Evolutionary conservation across 768 basidiomycete genomes (phyloP).

Genomic region (Trametes gibbosa): DNA sequence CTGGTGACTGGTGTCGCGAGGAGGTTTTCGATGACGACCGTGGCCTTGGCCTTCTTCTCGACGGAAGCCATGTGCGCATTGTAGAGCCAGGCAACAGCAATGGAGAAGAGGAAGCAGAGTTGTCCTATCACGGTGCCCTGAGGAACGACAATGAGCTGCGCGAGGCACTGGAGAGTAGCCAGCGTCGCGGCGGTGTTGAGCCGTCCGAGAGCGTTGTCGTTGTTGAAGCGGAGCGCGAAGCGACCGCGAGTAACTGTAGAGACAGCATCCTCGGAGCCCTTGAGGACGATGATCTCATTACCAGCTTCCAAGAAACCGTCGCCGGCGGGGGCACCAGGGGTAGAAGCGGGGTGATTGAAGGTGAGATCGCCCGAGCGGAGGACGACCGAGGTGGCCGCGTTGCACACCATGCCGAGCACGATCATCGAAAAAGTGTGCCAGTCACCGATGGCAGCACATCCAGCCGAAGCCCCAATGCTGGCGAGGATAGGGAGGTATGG

Average conservation of each 20-base stretch:
- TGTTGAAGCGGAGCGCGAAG: conserved; percentile 5
- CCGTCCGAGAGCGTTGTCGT: not conserved
- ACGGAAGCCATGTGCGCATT: conserved; percentile 1
- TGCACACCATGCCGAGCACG: conserved; percentile 10
- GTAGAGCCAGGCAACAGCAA: conserved; percentile 14
- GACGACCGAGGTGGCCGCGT: not conserved
- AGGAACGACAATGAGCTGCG: conserved; percentile 15
- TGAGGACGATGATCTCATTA: conserved; percentile 10
- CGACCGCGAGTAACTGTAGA: conserved; percentile 12
- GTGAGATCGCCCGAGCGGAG: conserved; percentile 9
- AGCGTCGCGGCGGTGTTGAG: not conserved
- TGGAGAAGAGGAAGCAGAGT: conserved; percentile 10
- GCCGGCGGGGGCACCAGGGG: conserved; percentile 7
- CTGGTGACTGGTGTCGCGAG: not conserved
- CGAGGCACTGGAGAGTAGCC: conserved; percentile 9
- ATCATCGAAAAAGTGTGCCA: conserved; percentile 11
- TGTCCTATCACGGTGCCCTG: conserved; percentile 14
- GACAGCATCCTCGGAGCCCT: conserved; percentile 10
- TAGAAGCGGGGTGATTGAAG: conserved; percentile 3
- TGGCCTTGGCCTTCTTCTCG: conserved; percentile 1
- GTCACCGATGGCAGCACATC: conserved; percentile 6
- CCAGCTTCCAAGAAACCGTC: conserved; percentile 12
- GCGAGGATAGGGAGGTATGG: conserved; percentile 13
- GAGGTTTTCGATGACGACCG: conserved; percentile 6
- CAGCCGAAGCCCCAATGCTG: conserved; percentile 10